Base-by-base conservation (phyloP, 768 basidiomycete genomes). In the Guyanaporus albipodus region DNA sequence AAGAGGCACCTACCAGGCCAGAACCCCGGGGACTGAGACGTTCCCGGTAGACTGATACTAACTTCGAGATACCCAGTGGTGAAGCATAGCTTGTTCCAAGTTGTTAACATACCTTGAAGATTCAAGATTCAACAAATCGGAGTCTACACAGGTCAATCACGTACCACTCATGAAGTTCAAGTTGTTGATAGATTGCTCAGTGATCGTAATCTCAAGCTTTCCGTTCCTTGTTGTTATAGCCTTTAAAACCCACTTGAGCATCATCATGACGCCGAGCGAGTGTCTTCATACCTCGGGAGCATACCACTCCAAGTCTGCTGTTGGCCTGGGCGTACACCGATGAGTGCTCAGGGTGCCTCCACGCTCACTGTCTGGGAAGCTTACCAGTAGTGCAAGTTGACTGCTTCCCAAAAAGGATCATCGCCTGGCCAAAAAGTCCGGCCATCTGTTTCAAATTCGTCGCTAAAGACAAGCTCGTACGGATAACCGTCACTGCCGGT, bases 81-180 rank as follows among this genome's bases (percentile, higher is more conserved):
- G 69, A 93, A 96, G 69, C 94, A 98, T 44, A 96, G 68, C 68
- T 96, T 91, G 69, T 96, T 95, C 93, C 94, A 96, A 11, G 83
- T 78, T 55, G 86, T 82, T 9, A 93, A 43, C 83, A 85, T 85
- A 29, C 80, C 82, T 77, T 48, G 29, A 38, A 17, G 40, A 44
- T 26, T 3, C 15, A 9, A 42, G 55, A 42, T 18, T 57, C 24
- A 51, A 39, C 23, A 36, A 43, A 43, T 8, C 10, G 14, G 39
- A 44, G 46, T n/a, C 15, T 34, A 15, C 7, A 29, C 19, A 41
- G 12, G 33, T 11, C 5, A 32, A 32, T 29, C 2, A 64, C 81
- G 60, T 68, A 73, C 86, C 91, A 46, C 85, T 87, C 66, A 82
- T 68, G 63, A 88, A 98, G 64, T 93, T 88, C 49, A 98, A 74